phyloP scores from a whole-genome alignment of 176 grass and related monocot genomes.

The Eremochloa ophiuroides region DNA sequence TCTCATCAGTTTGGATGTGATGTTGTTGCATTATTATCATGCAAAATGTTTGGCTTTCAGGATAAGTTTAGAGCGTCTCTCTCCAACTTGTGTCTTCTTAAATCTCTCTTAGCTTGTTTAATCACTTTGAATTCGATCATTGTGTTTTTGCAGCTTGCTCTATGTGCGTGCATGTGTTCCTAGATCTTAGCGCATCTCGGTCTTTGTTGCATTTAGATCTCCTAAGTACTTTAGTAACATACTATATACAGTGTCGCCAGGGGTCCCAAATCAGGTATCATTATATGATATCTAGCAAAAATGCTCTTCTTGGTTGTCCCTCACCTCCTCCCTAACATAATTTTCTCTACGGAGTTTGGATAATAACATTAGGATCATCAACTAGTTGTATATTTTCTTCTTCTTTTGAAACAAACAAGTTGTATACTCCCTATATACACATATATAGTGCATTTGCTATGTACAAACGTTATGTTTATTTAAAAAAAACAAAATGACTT shows the following conservation, averaged over 20 bases:
- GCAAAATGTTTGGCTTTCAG: not conserved
- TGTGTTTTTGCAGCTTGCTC: constrained; percentile 5
- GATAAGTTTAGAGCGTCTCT: not conserved
- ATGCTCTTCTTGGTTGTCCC: not conserved
- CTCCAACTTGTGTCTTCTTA: constrained; percentile 18
- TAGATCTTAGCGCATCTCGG: not conserved
- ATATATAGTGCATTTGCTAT: not conserved
- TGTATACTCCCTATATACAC: not conserved
- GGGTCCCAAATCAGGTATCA: constrained; percentile 18
- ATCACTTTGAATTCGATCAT: not conserved
- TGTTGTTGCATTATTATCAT: not conserved
- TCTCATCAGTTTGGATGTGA: not conserved
- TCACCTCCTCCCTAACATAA: not conserved
- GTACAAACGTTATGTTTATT: too few species aligned
- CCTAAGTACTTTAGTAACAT: not conserved
- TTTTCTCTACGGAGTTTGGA: not conserved
- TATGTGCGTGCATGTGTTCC: not conserved
- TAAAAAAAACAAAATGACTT: not conserved
- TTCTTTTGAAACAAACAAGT: not conserved
- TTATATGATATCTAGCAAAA: not conserved
- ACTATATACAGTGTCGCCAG: not conserved
- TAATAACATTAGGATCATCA: not conserved
- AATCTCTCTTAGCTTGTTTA: not conserved
- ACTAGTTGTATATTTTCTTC: not conserved
- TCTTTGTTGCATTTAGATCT: not conserved